Base-by-base conservation (phyloP, 768 basidiomycete species). In the Boletus pseudopeckii region DNA sequence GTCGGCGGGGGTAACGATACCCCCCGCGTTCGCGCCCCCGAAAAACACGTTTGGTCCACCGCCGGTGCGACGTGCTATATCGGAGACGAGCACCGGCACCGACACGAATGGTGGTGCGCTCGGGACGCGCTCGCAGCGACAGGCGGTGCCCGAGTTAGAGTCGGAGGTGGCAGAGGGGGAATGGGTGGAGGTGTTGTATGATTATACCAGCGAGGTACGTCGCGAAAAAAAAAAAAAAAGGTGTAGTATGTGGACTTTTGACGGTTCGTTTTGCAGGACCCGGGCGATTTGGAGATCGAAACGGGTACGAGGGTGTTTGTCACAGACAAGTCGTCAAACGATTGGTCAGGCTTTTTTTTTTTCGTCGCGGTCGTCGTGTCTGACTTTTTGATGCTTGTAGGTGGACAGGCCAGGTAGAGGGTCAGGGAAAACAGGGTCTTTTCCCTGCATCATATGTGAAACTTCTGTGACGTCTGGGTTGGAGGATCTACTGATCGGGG, bases 161-260 rank as follows among this genome's bases (percentile, higher is more conserved):
- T 14, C 65, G 3, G 74, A 75, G 42, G 75, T 71, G 46, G 62
- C 61, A 9, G 61, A 71, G 34, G 88, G 86, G 5, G 85, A 88
- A 56, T 92, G 90, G 90, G 88, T 81, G 15, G 83, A 90, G 61
- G 90, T 75, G 5, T 60, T 89, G 68, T 92, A 91, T 63, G 88
- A 88, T 55, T 92, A 88, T 72, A 72, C 72, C 40, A 84, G 88
- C 47, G 73, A 74, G 61, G 89, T 90, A 59, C 39, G 62, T 59
- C 20, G 50, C 36, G 4, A 3, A 11, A 13, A 18, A 26, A 10
- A 42, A 26, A 6, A 26, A 26, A 6, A 26, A 24, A 22, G 22
- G 22, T 22, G 33, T 47, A 11, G 7, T 11, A 11, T 17, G 36
- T 28, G 10, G n/a, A 10, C 17, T 5, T 22, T n/a, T 22, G 10